Evolutionary conservation across 768 basidiomycete genomes (phyloP).

Genomic region (Boletus edulis): DNA sequence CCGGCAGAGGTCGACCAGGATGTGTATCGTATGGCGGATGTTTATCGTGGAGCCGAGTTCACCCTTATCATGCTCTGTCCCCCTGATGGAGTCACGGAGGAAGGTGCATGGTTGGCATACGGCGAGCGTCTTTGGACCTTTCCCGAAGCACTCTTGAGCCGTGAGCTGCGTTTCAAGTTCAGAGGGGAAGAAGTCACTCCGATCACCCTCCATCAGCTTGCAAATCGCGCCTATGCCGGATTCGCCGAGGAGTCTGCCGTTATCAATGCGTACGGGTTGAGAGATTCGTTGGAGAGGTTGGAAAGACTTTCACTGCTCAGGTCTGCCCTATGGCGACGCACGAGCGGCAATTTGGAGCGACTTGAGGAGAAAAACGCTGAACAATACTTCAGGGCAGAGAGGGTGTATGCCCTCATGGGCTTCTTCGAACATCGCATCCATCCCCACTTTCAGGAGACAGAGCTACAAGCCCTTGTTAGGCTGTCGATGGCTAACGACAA

Average conservation of each 20-base stretch:
- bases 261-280: constrained; percentile 18
- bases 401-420: constrained; percentile 26
- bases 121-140: constrained; percentile 27
- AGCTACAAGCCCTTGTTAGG: constrained; percentile 20
- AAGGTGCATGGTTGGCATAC: constrained; percentile 13
- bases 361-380: neutral
- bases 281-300: constrained; percentile 22
- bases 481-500: constrained; percentile 26
- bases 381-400: constrained; percentile 14
- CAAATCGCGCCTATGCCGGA: constrained; percentile 17
- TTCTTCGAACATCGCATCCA: constrained; percentile 26
- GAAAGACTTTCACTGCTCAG: constrained; percentile 22
- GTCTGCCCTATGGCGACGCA: constrained; percentile 24
- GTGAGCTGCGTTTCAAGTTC: constrained; percentile 15
- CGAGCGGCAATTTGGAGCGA: neutral
- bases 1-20: constrained; percentile 13
- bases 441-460: constrained; percentile 15
- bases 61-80: constrained; percentile 23
- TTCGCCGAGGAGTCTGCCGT: constrained; percentile 19
- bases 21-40: constrained; percentile 23
- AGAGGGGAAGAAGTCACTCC: constrained; percentile 7
- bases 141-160: constrained; percentile 22
- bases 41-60: constrained; percentile 20
- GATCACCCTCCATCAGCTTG: constrained; percentile 25
- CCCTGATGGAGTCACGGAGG: neutral